Evolutionary conservation across 2,329 filamentous ascomycete genomes (phyloP).

Genomic region (Neofusicoccum kwambonambiense): DNA sequence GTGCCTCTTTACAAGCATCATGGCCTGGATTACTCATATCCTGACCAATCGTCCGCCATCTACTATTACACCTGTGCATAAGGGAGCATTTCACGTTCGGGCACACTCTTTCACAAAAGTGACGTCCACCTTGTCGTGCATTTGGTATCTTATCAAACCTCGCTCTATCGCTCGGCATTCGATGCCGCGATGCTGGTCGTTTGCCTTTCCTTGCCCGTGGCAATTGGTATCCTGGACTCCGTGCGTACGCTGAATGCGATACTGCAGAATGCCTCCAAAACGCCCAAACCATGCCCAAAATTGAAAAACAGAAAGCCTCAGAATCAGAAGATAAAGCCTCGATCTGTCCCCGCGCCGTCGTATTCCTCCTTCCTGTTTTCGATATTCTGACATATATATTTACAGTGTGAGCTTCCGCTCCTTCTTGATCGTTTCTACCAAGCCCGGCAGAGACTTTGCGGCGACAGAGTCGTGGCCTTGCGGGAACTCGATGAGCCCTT

Average conservation of each 20-base stretch:
- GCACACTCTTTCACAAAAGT: background rate
- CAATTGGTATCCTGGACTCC: background rate
- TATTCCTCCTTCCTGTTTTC: background rate
- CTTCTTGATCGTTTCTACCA: conserved; percentile 1
- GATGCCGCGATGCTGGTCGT: background rate
- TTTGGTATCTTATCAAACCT: background rate
- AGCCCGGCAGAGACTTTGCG: background rate
- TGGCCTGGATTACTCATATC: background rate
- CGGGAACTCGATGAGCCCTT: conserved; percentile 17
- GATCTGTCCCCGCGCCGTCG: background rate
- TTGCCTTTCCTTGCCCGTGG: background rate
- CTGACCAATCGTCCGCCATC: background rate
- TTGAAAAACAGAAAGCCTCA: background rate
- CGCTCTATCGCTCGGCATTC: background rate
- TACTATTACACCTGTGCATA: background rate
- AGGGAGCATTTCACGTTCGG: background rate
- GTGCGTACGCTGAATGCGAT: conserved; percentile 2
- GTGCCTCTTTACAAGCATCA: background rate
- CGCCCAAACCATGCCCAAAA: background rate
- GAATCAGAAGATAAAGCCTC: background rate
- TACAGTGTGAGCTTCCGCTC: conserved; percentile 4
- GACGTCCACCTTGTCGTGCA: background rate
- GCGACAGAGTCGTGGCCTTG: conserved; percentile 9
- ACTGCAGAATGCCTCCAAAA: conserved; percentile 1
- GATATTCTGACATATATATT: background rate